Evolutionary conservation across 805 yeast species (phyloP), one percentile per base, ranked within the genome.

Genomic region (Deakozyma indianensis): DNA sequence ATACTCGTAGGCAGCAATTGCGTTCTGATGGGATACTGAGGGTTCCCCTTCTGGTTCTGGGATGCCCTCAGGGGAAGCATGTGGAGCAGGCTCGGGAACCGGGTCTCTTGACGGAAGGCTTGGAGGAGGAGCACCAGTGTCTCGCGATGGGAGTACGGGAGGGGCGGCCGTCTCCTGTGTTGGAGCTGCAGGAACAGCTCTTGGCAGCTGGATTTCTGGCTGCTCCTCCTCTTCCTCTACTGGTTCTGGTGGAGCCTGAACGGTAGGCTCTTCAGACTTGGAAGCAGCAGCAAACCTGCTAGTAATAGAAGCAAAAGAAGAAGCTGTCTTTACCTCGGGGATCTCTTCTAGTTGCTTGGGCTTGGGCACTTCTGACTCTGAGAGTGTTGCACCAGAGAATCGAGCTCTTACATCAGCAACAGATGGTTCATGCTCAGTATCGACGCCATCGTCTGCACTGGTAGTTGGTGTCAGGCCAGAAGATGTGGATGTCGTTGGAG

Each of bases 1-100:
- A 52, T 80, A 82, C 49, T 82, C 92, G 60, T 86, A 92, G 57
- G 79, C 81, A 3, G 92, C 97, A 49, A 75, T 60, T 1, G 96
- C 98, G 27, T 69, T 61, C 9, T 61, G 56, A 25, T 14, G 14
- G 14, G 7, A 9, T 7, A 14, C 45, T 41, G 41, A 49, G 24
- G 45, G 41, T n/a, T 41, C 50, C 21, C 48, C 47, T 3, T 47
- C 42, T 20, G 46, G 43, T 16, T 27, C 22, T 9, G 51, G 23
- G 7, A 46, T 18, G 41, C 45, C 27, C 14, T 35, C 16, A 28
- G 55, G 56, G 16, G 41, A 54, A 51, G 51, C 50, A 46, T 45
- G 53, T 42, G 50, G 47, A 45, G 51, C 51, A 20, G 55, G 41
- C 23, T 48, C 52, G 20, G 45, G 18, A 27, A 55, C 50, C 22